Evolutionary conservation across 345 rosid genomes (phyloP), one percentile per base, ranked within the genome.

Genomic region (Salix arbutifolia): DNA sequence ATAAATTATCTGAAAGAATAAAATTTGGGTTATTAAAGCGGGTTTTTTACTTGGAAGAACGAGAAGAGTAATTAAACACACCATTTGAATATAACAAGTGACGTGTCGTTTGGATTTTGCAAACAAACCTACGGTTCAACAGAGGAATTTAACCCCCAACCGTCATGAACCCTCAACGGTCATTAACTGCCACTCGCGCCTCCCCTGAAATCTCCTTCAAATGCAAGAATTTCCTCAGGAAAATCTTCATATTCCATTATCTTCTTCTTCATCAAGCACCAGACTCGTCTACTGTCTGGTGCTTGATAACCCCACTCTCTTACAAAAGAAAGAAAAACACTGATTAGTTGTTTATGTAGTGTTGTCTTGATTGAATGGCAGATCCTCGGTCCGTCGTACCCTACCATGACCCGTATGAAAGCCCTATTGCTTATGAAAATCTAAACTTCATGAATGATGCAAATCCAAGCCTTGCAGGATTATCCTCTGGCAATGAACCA

Each of bases 161-260:
- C 77, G 88, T 77, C 52, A 23, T 46, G 50, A 7, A 33, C 53
- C 8, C 68, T 13, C 40, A 85, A 82, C 82, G 88, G 87, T 84
- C 71, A 46, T 62, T 78, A 85, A 85, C 88, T 74, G 80, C 82
- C 82, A 18, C 77, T 67, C 65, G 76, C 85, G 76, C 83, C 82
- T 48, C 37, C 69, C 67, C 65, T 75, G 23, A 18, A 30, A 66
- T 4, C 38, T 21, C 8, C 67, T 73, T 30, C 50, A 25, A 30
- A 61, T 23, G 8, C 30, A 68, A 65, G n/a, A 31, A 53, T 21
- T 13, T 42, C 1, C 72, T 33, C 48, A 1, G 48, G 10, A 6
- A 30, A 9, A 6, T 65, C 52, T 50, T 61, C 69, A 56, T 31
- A 52, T 14, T 40, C 35, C 42, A 10, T 44, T n/a, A 5, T 52